Base-by-base conservation (phyloP, 2,329 filamentous ascomycete genomes). In the Taxawa tesnikishii region DNA sequence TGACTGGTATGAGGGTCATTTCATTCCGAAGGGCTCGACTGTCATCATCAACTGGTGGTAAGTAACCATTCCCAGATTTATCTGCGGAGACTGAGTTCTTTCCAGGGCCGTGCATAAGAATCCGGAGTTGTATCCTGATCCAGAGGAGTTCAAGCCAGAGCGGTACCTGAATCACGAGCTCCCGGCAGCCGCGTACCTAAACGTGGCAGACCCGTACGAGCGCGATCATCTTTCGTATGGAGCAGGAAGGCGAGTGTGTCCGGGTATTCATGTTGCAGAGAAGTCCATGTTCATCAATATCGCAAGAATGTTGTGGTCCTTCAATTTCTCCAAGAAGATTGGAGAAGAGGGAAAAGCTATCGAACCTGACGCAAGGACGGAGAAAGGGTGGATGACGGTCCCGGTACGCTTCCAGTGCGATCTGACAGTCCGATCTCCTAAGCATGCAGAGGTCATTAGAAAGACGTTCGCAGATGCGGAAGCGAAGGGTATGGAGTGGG, bases 161-260 rank as follows among this genome's bases (percentile, higher is more conserved):
- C 23, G 37, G 12, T 38, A 38, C 23, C 10, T 34, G 5, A 25
- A 28, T 9, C 2, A 40, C 40, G 7, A 39, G 44, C 15, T 54
- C 1, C 44, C 45, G 4, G 47, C 51, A 4, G 50, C 50, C 8
- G 46, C 53, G 16, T 54, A 49, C 28, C 48, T 51, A 37, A 51
- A 50, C 13, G 27, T 35, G 4, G 39, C 43, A 2, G 49, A 56
- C 29, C 48, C 51, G 6, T 43, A 43, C 15, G 49, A 43, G 13
- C 45, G 54, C 4, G 54, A 57, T 23, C 54, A 57, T 33, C 56
- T 55, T 28, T 43, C 50, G 0, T 57, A 54, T 27, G 52, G 54
- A 6, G 51, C 52, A 1, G 54, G 54, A 4, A 33, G 53, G 8
- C 41, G 54, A 5, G 46, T 54, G 2, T 57, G 54, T 38, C 52